A percentile compares a stretch with the other conserved stretches of the same genome.
These are phyloP conservation scores for Pseudogymnoascus destructans DNA, from an alignment of 2,329 filamentous ascomycete genomes.

Conservation along the genomic window DNA sequence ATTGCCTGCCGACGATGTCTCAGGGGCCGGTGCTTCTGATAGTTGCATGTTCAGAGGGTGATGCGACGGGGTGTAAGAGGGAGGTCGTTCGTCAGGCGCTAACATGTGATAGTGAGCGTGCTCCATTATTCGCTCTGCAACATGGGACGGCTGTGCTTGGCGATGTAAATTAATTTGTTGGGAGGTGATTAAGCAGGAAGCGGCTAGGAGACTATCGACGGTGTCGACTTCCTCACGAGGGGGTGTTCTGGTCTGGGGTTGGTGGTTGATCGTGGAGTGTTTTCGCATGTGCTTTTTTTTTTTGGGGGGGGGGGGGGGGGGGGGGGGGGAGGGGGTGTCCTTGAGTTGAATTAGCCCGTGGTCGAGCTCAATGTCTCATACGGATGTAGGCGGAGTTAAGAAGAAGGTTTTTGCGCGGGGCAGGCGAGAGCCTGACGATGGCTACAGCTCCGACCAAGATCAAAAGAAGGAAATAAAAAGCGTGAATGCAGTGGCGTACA, in stretches of 20 bases:
- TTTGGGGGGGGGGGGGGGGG: too few relatives aligned
- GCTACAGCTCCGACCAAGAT: neutral
- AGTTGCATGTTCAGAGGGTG: neutral
- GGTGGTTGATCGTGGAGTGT: neutral
- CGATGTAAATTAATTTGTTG: neutral
- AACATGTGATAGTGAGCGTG: neutral
- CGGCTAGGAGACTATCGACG: neutral
- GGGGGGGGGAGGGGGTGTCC: neutral
- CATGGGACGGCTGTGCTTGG: neutral
- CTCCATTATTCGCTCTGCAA: neutral
- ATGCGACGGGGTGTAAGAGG: conserved; percentile 2
- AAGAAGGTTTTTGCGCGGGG: neutral
- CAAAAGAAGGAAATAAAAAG: neutral
- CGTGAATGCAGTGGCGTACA: neutral
- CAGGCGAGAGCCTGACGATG: neutral
- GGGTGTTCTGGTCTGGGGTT: neutral
- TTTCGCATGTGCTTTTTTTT: neutral
- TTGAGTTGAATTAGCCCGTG: neutral
- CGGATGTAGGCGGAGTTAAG: neutral
- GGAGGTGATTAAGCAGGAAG: neutral
- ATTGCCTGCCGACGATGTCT: conserved; percentile 3
- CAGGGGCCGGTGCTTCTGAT: neutral
- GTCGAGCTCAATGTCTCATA: neutral
- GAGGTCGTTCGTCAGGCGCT: neutral
- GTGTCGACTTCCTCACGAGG: neutral